These are phyloP conservation scores for Cubamyces sp. DNA, from an alignment of 768 basidiomycete genomes.

Conservation along the genomic window DNA sequence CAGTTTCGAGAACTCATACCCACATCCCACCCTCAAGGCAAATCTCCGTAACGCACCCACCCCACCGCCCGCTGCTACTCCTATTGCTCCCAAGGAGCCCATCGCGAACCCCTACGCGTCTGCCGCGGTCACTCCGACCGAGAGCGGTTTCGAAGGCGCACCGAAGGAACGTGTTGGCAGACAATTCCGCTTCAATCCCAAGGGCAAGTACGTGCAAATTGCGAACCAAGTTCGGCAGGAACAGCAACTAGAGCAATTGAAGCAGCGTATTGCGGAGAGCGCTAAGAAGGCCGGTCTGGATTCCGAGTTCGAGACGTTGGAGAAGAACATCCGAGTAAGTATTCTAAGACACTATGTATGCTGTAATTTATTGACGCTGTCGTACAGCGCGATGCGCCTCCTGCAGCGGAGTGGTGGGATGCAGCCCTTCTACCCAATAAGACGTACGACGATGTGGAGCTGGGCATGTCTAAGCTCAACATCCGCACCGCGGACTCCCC, in stretches of 20 bases:
- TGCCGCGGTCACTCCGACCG: slow-evolving; percentile 48
- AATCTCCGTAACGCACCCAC: slow-evolving; percentile 79
- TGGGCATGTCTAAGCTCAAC: slow-evolving; percentile 60
- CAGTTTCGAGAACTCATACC: background rate
- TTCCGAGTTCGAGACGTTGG: slow-evolving; percentile 87
- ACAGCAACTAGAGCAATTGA: slow-evolving; percentile 84
- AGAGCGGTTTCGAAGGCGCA: slow-evolving; percentile 71
- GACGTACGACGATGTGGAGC: slow-evolving; percentile 73
- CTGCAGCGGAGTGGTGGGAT: slow-evolving; percentile 98
- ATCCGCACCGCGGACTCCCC: slow-evolving; percentile 72
- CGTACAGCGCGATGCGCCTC: slow-evolving; percentile 79
- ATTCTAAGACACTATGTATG: background rate
- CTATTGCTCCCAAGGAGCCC: slow-evolving; percentile 44
- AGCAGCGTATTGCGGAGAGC: slow-evolving; percentile 90
- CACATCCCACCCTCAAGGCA: slow-evolving; percentile 50
- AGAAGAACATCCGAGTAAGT: slow-evolving; percentile 84
- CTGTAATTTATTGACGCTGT: background rate
- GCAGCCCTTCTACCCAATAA: slow-evolving; percentile 79
- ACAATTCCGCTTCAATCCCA: slow-evolving; percentile 84
- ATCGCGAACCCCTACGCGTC: slow-evolving; percentile 81
- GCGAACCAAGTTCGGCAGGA: slow-evolving; percentile 76
- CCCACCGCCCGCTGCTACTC: slow-evolving; percentile 50
- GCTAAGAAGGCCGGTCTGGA: slow-evolving; percentile 94
- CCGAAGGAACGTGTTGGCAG: slow-evolving; percentile 73
- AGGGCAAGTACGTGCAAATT: slow-evolving; percentile 86